Evolutionary conservation across 176 grass and related monocot genomes (phyloP).

Genomic region (Chloris gayana): DNA sequence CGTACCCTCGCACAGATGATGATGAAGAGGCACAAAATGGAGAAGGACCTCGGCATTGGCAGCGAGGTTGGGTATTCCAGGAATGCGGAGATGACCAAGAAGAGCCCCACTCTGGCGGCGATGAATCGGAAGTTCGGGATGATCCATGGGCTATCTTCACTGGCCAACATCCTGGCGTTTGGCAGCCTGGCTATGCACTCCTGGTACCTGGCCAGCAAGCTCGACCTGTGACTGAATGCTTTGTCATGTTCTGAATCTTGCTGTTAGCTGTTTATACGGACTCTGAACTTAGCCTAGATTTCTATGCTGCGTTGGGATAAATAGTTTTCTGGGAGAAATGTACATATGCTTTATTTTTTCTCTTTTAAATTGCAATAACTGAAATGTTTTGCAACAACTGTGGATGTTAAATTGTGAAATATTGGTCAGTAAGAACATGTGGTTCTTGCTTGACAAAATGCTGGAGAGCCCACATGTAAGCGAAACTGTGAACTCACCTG

Average conservation of each 20-base stretch:
- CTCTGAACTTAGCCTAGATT: neutral
- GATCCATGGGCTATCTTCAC: slow-evolving; percentile 84
- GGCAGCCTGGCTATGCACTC: slow-evolving; percentile 88
- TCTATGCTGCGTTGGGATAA: neutral
- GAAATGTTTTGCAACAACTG: neutral
- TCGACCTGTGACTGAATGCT: slow-evolving; percentile 47
- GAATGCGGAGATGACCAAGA: slow-evolving; percentile 59
- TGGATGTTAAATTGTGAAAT: no score
- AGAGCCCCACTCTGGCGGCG: slow-evolving; percentile 41
- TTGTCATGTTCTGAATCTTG: neutral
- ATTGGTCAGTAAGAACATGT: no score
- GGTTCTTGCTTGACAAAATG: no score
- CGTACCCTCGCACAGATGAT: slow-evolving; percentile 50
- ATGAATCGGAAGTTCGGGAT: slow-evolving; percentile 88
- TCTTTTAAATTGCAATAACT: neutral
- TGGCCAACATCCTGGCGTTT: slow-evolving; percentile 83
- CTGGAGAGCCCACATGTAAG: no score
- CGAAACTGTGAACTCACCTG: no score
- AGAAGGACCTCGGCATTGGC: slow-evolving; percentile 75
- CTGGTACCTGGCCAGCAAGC: slow-evolving; percentile 77
- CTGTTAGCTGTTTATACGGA: neutral
- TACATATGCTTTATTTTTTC: neutral
- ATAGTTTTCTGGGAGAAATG: neutral
- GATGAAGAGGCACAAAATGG: slow-evolving; percentile 89
- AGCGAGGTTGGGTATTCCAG: slow-evolving; percentile 64